Percentiles rank a stretch among this genome's conserved stretches.
Conservation (phyloP, 2,329 filamentous ascomycete genomes). For the Microcyclospora tardicrescens region DNA sequence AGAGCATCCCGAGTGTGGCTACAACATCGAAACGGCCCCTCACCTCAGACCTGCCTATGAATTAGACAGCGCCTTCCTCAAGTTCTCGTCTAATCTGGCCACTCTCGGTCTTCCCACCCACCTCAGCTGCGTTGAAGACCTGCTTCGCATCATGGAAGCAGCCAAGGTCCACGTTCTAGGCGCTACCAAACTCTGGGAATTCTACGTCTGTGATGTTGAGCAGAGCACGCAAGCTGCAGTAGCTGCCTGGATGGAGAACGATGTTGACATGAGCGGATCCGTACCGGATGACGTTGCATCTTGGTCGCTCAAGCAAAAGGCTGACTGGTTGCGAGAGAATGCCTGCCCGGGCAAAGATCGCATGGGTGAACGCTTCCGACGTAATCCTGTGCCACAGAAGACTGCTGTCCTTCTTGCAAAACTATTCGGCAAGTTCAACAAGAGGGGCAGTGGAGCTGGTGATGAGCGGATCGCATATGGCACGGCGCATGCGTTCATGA, state of each 20-base stretch:
- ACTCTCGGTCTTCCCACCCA: slow-evolving; percentile 63
- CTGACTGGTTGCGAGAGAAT: slow-evolving; percentile 52
- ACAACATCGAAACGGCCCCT: slow-evolving; percentile 84
- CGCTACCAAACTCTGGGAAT: slow-evolving; percentile 78
- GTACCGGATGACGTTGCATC: slow-evolving; percentile 40
- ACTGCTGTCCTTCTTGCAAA: slow-evolving; percentile 56
- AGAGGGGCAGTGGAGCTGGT: slow-evolving; percentile 34
- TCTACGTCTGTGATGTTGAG: slow-evolving; percentile 73
- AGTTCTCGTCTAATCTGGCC: slow-evolving; percentile 49
- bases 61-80: slow-evolving; percentile 60
- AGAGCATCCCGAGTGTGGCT: slow-evolving; percentile 88
- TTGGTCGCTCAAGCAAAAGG: slow-evolving; percentile 47
- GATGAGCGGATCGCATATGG: slow-evolving; percentile 39
- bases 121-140: slow-evolving; percentile 56
- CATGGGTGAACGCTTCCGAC: slow-evolving; percentile 67
- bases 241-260: slow-evolving; percentile 55
- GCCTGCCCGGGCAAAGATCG: slow-evolving; percentile 59
- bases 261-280: slow-evolving; percentile 42
- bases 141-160: slow-evolving; percentile 69
- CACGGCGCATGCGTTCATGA: slow-evolving; percentile 50
- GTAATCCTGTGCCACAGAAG: slow-evolving; percentile 55
- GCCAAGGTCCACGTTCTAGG: slow-evolving; percentile 71
- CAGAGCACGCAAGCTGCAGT: slow-evolving; percentile 55
- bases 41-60: slow-evolving; percentile 55
- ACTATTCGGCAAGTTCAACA: slow-evolving; percentile 57